Base-by-base conservation (phyloP, 2,329 filamentous ascomycete genomes). In the Fusarium nygamai region DNA sequence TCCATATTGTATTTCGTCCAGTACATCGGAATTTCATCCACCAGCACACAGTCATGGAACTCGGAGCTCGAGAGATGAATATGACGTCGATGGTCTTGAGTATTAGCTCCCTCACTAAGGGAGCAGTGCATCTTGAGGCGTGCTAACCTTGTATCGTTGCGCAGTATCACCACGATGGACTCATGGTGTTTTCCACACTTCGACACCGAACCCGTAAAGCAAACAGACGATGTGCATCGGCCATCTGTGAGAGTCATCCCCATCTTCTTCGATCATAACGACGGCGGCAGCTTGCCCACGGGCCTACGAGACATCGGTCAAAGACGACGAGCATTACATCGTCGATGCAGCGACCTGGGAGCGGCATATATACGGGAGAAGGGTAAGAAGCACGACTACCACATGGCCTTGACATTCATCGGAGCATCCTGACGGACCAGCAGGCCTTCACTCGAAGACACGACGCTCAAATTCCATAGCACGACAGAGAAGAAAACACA, bases 141-240 rank as follows among this genome's bases (percentile, higher is more conserved):
- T 22, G 17, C 50, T 68, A 6, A 60, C 31, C 27, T 19, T 43
- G n/a, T 17, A 12, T 27, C 19, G 12, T 20, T 24, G 39, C 29
- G 5, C 29, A 69, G 47, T 33, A 60, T 62, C 63, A 24, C n/a
- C 12, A 22, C 10, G 8, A 24, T 33, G n/a, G 3, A 50, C 24
- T 14, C 41, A 9, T 65, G 56, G 56, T 72, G 59, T 74, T 74
- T 72, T 31, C n/a, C 39, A 47, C 38, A 36, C 19, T 16, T 29
- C 22, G n/a, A 57, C 27, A 17, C 19, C 12, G 16, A 61, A 16
- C 24, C 24, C 10, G 22, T 33, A 13, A 34, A 22, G 16, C n/a
- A 14, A 24, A 17, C 4, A 27, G 24, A 29, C 2, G 48, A 61
- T 31, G 33, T 33, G 16, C 22, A 50, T 48, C 58, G n/a, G 13